These are phyloP conservation scores for Taphrina deformans DNA, from an alignment of 1,139 yeast genomes.

Conservation along the genomic window DNA sequence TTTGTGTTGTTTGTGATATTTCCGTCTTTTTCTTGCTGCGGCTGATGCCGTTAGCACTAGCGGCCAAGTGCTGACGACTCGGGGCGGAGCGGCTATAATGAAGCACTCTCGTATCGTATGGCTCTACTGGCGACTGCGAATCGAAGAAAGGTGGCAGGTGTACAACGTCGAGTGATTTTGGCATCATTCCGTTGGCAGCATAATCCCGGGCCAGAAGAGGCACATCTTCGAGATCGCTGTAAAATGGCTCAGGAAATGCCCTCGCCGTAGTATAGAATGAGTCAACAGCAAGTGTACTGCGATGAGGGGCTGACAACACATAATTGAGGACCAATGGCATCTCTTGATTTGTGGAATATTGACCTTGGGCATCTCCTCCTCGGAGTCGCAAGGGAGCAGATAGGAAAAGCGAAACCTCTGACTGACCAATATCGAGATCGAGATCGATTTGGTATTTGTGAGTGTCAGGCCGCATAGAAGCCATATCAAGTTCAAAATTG, in stretches of 20 bases:
- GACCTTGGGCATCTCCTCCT: slow-evolving; percentile 1
- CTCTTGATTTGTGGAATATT: not conserved
- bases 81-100: not conserved
- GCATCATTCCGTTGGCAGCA: slow-evolving; percentile 20
- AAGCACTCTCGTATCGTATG: not conserved
- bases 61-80: not conserved
- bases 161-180: not conserved
- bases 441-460: not conserved
- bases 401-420: not conserved
- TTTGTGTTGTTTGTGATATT: slow-evolving; percentile 14
- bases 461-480: too few relatives aligned
- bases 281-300: not conserved
- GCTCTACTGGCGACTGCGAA: not conserved
- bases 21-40: not conserved
- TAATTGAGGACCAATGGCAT: not conserved
- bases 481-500: too few relatives aligned
- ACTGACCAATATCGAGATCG: not conserved
- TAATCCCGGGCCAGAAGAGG: slow-evolving; percentile 7
- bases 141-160: slow-evolving; percentile 15
- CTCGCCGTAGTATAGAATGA: not conserved
- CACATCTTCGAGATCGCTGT: slow-evolving; percentile 19
- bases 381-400: not conserved
- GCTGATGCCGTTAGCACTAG: not conserved
- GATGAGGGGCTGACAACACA: not conserved
- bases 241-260: slow-evolving; percentile 29